phyloP scores from a whole-genome alignment of 306 rosid species.

The Glycine tomentella region DNA sequence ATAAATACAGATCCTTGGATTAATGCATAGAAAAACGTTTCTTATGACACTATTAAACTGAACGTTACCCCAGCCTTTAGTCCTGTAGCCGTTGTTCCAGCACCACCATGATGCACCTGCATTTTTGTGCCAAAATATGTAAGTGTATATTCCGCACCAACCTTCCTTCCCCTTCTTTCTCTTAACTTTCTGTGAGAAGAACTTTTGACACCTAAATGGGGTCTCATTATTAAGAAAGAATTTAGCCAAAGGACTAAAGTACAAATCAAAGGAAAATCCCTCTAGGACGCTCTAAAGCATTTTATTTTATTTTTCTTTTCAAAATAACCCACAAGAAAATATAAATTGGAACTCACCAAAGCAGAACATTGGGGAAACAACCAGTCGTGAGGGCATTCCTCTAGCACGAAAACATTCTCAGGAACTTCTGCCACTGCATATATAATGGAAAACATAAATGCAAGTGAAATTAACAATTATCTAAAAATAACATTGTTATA shows the following conservation, averaged over 20 bases:
- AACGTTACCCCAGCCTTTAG: slow-evolving; percentile 82
- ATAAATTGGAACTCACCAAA: slow-evolving; percentile 64
- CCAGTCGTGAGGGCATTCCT: slow-evolving; percentile 96
- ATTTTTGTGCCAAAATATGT: slow-evolving; percentile 40
- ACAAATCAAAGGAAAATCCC: background rate
- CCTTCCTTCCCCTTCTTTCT: background rate
- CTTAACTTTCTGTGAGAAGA: background rate
- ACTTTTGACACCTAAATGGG: background rate
- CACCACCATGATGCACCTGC: slow-evolving; percentile 98
- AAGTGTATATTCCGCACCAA: background rate
- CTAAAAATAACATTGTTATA: background rate
- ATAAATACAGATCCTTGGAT: slow-evolving; percentile 1
- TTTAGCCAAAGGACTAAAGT: background rate
- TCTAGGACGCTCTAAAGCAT: background rate
- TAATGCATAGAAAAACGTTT: background rate
- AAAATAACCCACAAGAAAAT: slow-evolving; percentile 12
- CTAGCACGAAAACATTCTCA: slow-evolving; percentile 67
- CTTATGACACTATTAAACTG: background rate
- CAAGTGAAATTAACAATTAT: slow-evolving; percentile 14
- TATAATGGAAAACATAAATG: slow-evolving; percentile 44
- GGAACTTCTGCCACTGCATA: slow-evolving; percentile 75
- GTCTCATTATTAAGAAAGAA: background rate
- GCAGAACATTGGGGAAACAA: slow-evolving; percentile 91
- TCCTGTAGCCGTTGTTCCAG: slow-evolving; percentile 93
- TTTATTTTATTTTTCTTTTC: background rate